A percentile compares a stretch with the other conserved stretches of the same genome.
Conservation (phyloP, 2,329 filamentous ascomycete species). For the Cercospora sp. region DNA sequence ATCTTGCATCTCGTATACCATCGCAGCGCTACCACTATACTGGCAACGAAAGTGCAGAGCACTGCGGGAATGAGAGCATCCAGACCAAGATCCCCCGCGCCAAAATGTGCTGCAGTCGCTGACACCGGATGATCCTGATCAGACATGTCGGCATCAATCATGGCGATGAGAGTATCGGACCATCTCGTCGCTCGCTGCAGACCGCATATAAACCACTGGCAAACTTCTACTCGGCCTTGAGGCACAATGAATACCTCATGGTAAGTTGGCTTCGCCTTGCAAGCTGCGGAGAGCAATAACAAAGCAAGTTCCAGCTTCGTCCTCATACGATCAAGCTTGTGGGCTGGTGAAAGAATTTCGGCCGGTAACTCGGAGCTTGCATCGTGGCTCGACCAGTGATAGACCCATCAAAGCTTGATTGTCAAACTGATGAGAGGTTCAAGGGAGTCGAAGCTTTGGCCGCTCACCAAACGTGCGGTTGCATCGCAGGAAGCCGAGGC, state of each 20-base stretch:
- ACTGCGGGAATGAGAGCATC: constrained; percentile 38
- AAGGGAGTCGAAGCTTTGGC: neutral
- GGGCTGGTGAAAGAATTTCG: neutral
- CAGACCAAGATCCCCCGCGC: constrained; percentile 34
- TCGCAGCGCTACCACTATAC: constrained; percentile 37
- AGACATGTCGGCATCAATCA: neutral
- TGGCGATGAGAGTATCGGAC: neutral
- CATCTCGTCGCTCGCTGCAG: neutral
- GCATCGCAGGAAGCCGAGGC: neutral
- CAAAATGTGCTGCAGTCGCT: constrained; percentile 25
- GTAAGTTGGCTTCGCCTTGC: neutral
- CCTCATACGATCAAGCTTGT: neutral
- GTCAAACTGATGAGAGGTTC: neutral
- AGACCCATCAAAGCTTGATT: neutral
- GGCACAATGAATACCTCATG: neutral
- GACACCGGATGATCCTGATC: constrained; percentile 9
- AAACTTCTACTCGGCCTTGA: neutral
- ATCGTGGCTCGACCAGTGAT: constrained; percentile 3
- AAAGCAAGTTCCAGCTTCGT: neutral
- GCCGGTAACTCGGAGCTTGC: neutral
- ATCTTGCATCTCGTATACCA: constrained; percentile 41
- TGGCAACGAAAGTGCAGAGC: constrained; percentile 36
- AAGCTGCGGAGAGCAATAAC: neutral
- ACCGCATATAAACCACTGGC: neutral
- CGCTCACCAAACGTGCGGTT: neutral